Base-by-base conservation (phyloP, 148 eudicot species). In the Tetragonia tetragonoides region DNA sequence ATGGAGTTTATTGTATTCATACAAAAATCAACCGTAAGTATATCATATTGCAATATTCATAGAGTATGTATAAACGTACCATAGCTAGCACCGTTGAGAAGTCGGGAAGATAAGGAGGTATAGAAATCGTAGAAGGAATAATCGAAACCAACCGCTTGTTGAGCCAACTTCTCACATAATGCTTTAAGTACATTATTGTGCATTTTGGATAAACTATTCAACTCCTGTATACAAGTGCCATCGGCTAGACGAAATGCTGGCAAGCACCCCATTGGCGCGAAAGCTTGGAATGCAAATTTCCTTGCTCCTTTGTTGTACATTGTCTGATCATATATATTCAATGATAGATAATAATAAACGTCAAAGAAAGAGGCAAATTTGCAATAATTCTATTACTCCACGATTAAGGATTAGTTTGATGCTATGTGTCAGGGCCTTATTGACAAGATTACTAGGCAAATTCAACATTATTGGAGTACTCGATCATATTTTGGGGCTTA, bases 221-320 rank as follows among this genome's bases (percentile, higher is more conserved):
- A 70, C 20, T 61, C 62, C 37, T 62, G 18, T 28, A 38, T 78
- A 70, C 83, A 70, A 18, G 6, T 34, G 34, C 42, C 63, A 37
- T 47, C 8, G 15, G 49, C 44, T 21, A 61, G 68, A 71, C 56
- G 54, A 10, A 53, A 41, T 3, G 76, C 18, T 39, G 85, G 85
- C 46, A 75, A 3, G 72, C 85, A 83, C 18, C 85, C 85, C 11
- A 78, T 18, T 53, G 85, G 73, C 47, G 76, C 79, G n/a, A 75
- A 47, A 61, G 56, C 63, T 57, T 78, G 75, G 79, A 83, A 78
- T 15, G 77, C 79, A 34, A 78, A 79, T 76, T 83, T 83, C 60
- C 82, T 75, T 9, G 76, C 85, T 54, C 82, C 85, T 7, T 24
- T 4, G 2, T 40, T 61, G 75, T 80, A 75, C 42, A 80, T 75